A percentile compares a stretch with the other conserved stretches of the same genome.
These are phyloP conservation scores for Vaccinium macrocarpon DNA, from an alignment of 148 eudicot species.

Conservation along the genomic window DNA sequence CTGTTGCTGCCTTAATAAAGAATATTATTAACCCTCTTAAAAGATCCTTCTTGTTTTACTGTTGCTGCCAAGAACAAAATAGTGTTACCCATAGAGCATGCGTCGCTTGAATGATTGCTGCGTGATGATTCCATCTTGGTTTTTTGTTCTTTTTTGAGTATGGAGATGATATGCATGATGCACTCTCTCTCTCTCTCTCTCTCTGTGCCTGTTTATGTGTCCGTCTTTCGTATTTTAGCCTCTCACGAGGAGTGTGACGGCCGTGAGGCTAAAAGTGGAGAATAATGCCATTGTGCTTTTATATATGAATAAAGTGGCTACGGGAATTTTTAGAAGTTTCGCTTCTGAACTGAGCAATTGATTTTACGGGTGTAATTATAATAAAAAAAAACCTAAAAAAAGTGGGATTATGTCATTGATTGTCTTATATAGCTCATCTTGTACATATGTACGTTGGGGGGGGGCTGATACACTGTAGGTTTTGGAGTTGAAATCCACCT, in stretches of 20 bases:
- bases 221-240: not conserved
- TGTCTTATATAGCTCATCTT: not conserved
- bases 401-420: not conserved
- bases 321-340: not conserved
- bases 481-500: not conserved
- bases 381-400: not conserved
- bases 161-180: not conserved
- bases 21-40: not conserved
- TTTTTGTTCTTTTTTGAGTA: not conserved
- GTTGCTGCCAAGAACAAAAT: not conserved
- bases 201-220: not conserved
- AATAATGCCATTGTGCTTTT: not conserved
- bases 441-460: not conserved
- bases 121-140: not conserved
- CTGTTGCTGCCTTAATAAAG: not conserved
- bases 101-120: not conserved
- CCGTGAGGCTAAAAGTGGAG: not conserved
- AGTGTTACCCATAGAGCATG: not conserved
- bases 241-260: not conserved
- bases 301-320: not conserved
- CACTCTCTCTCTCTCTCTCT: not conserved
- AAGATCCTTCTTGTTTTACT: not conserved
- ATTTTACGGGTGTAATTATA: not conserved
- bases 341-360: not conserved
- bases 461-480: slow-evolving; percentile 4